Conservation (phyloP, 2,329 filamentous ascomycete species). For the Stenocarpella maydis region DNA sequence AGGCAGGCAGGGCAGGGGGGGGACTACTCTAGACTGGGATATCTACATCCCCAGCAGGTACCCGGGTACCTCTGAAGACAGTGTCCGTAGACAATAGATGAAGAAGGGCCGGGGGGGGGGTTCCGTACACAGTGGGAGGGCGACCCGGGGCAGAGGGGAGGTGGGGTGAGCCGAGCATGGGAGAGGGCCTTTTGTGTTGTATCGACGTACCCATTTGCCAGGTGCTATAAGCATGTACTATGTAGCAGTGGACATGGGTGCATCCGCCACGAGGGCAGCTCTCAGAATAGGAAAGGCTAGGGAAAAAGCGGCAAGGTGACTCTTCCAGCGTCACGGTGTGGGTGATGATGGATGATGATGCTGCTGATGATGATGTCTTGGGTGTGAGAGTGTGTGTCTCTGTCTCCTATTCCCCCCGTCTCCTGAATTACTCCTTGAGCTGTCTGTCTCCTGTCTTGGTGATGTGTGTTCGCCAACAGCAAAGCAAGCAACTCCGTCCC, state of each 20-base stretch:
- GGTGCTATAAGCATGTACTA: background rate
- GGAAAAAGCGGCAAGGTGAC: slow-evolving; percentile 6
- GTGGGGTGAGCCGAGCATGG: background rate
- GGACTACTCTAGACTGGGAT: background rate
- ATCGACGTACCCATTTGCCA: slow-evolving; percentile 2
- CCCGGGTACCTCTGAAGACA: background rate
- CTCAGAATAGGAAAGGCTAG: slow-evolving; percentile 1
- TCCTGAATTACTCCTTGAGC: background rate
- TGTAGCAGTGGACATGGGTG: background rate
- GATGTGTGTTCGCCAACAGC: background rate
- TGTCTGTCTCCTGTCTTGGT: background rate
- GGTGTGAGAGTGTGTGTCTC: background rate
- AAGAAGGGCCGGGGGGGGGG: slow-evolving; percentile 25
- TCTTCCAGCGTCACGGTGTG: background rate
- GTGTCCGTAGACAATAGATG: slow-evolving; percentile 12
- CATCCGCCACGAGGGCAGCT: slow-evolving; percentile 23
- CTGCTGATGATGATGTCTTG: slow-evolving; percentile 3
- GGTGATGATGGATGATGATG: background rate
- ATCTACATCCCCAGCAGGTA: background rate
- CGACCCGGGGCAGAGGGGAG: background rate
- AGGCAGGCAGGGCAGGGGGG: slow-evolving; percentile 1
- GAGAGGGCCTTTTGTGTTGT: slow-evolving; percentile 17
- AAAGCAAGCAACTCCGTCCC: slow-evolving; percentile 10
- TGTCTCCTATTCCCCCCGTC: background rate
- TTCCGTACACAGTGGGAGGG: slow-evolving; percentile 5